Evolutionary conservation across 176 grass and related monocot genomes (phyloP).

Genomic region (Musa beccarii): DNA sequence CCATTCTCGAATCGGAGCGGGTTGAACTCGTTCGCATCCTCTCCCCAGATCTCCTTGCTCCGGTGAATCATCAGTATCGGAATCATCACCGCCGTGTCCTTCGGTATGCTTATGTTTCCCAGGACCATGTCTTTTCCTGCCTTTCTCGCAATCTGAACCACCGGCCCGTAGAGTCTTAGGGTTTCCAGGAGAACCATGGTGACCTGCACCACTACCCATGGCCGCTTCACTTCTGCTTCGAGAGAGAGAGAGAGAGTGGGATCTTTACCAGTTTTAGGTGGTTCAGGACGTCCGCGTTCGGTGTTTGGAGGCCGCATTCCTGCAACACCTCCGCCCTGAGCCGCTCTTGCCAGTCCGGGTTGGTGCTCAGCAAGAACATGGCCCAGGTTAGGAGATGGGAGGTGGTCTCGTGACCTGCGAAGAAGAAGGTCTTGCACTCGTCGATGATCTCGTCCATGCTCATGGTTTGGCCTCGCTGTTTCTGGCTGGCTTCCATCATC

Average conservation of each 20-base stretch:
- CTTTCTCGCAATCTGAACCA: neutral
- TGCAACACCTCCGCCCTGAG: neutral
- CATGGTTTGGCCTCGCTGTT: neutral
- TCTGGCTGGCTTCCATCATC: slow-evolving; percentile 3
- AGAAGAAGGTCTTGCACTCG: slow-evolving; percentile 13
- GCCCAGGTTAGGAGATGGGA: neutral
- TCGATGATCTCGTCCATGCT: slow-evolving; percentile 1
- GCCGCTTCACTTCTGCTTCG: no score
- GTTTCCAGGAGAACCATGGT: slow-evolving; percentile 11
- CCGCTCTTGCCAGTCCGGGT: neutral
- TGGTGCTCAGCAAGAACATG: neutral
- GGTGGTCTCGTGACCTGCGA: slow-evolving; percentile 4
- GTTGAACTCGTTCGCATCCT: neutral
- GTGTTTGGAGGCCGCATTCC: neutral
- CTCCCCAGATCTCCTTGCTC: slow-evolving; percentile 2
- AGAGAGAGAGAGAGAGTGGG: no score
- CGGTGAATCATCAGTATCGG: neutral
- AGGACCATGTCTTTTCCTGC: neutral
- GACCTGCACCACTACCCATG: neutral
- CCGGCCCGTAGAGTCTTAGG: neutral
- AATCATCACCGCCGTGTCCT: neutral
- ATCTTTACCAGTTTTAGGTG: neutral
- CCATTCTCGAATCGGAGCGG: neutral
- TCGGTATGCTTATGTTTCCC: neutral
- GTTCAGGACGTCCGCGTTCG: neutral